Base-by-base conservation (phyloP, 305 asterid species). In the Solanum aculeatissimum region DNA sequence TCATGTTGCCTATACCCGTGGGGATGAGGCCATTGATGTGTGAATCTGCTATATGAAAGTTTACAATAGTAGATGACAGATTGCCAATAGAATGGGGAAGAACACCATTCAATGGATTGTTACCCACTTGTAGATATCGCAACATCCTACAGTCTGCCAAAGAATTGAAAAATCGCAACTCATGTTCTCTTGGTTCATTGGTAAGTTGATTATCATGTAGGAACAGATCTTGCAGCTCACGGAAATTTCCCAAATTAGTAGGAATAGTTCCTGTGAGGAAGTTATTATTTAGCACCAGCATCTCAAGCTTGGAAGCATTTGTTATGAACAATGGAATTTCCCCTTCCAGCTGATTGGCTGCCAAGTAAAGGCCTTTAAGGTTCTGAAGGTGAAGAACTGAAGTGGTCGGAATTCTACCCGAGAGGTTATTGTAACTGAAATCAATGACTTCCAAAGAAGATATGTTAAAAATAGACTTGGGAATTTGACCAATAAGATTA, bases 211-310 rank as follows among this genome's bases (percentile, higher is more conserved):
- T 83, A 51, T 2, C 1, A 54, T 14, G 3, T 32, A 81, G 84
- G n/a, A 19, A 23, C 54, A 81, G 4, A 2, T 7, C 15, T 21
- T 3, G 11, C 57, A 81, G 32, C 54, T 38, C 35, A 81, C 9
- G 72, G 2, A 81, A 42, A 58, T 81, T 81, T 18, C 84, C 84
- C 66, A 81, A 43, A 29, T 43, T 62, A 7, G 27, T 62, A 29
- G 88, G 87, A 21, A 89, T 10, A 6, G 13, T 2, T 6, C 91
- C 88, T 5, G 58, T 63, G 78, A 84, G 57, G 10, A 70, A 45
- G 54, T 85, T 87, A 5, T 4, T 1, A 1, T 25, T 1, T 40
- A 87, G 63, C 5, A 0, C 8, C 15, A 18, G 6, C 7, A 27
- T 32, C 45, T 85, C 65, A 35, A 68, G 51, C 74, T 53, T 69